Evolutionary conservation across 2,329 filamentous ascomycete genomes (phyloP).

Genomic region (Venturia aucupariae): DNA sequence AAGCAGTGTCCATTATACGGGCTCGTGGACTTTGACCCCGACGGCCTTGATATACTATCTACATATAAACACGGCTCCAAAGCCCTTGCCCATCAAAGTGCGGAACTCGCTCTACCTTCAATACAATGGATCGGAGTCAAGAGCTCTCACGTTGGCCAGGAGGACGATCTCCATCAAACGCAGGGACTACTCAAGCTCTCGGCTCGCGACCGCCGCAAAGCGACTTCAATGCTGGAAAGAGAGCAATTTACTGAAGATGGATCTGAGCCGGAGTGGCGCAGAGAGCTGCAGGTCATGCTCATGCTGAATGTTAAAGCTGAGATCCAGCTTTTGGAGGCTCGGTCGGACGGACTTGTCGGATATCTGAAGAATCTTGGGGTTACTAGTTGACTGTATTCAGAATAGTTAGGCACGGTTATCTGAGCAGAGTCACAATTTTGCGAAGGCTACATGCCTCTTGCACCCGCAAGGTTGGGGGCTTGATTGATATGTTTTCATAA

Average conservation of each 20-base stretch:
- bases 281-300: conserved; percentile 63
- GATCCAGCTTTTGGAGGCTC: conserved; percentile 58
- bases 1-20: conserved; percentile 45
- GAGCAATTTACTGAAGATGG: conserved; percentile 26
- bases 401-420: not conserved
- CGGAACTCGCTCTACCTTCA: conserved; percentile 34
- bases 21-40: conserved; percentile 67
- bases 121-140: conserved; percentile 59
- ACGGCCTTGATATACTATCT: conserved; percentile 63
- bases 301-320: conserved; percentile 67
- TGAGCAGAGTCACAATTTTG: not conserved
- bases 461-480: no score
- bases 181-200: conserved; percentile 44
- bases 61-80: conserved; percentile 66
- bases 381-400: not conserved
- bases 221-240: conserved; percentile 42
- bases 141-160: conserved; percentile 23
- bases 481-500: no score
- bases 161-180: conserved; percentile 20
- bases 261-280: conserved; percentile 33
- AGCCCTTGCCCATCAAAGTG: conserved; percentile 50
- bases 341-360: conserved; percentile 2
- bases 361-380: conserved; percentile 8
- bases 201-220: conserved; percentile 49
- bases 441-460: no score